phyloP scores from a whole-genome alignment of 2,329 filamentous ascomycete genomes.

The Colletotrichum cuscutae region DNA sequence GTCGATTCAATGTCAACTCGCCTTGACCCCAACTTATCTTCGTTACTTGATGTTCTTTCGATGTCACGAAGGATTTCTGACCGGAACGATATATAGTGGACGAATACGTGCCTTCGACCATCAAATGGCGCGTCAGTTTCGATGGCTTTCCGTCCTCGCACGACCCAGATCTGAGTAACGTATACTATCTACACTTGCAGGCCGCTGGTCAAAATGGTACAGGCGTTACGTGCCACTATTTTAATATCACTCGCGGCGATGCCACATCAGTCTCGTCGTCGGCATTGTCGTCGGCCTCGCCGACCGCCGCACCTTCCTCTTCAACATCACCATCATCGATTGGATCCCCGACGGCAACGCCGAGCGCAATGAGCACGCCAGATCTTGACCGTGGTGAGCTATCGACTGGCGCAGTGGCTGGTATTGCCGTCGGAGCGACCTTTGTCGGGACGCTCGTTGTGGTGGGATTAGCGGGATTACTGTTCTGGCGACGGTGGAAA shows the following conservation, averaged over 20 bases:
- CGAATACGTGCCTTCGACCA: too few relatives aligned
- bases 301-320: too few relatives aligned
- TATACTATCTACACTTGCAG: not conserved
- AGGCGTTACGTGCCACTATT: not conserved
- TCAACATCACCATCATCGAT: not conserved
- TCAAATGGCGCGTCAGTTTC: too few relatives aligned
- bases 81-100: too few relatives aligned
- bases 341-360: not conserved
- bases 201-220: too few relatives aligned
- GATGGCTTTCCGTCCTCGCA: not conserved
- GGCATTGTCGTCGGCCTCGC: too few relatives aligned
- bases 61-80: too few relatives aligned
- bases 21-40: too few relatives aligned
- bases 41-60: too few relatives aligned
- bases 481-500: not conserved
- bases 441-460: not conserved
- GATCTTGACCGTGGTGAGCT: not conserved
- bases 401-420: not conserved
- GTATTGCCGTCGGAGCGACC: not conserved
- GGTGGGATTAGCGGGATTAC: not conserved
- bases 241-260: not conserved
- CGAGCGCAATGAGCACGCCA: not conserved
- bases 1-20: too few relatives aligned
- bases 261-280: too few relatives aligned
- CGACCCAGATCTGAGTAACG: not conserved